Evolutionary conservation across 2,329 filamentous ascomycete species (phyloP).

Genomic region (Penicillium italicum): DNA sequence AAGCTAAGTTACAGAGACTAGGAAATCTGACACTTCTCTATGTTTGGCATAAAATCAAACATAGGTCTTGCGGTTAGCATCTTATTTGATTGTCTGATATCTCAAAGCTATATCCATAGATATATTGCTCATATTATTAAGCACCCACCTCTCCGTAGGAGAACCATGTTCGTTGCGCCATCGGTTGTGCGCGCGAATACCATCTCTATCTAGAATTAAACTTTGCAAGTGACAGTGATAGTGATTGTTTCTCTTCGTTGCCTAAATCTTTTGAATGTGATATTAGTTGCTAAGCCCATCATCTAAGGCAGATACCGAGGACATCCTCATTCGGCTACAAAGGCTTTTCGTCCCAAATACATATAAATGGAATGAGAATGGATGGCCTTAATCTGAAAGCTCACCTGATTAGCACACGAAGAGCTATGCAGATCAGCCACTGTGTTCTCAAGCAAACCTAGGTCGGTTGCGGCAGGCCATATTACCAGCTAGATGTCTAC

Average conservation of each 20-base stretch:
- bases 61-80: too few species aligned
- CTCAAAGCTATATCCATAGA: too few species aligned
- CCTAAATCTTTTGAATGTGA: background rate
- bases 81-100: too few species aligned
- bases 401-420: conserved; percentile 1
- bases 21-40: too few species aligned
- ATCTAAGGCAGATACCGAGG: background rate
- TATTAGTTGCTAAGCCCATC: background rate
- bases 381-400: background rate
- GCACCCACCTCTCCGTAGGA: too few species aligned
- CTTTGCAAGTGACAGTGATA: background rate
- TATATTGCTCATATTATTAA: too few species aligned
- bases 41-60: too few species aligned
- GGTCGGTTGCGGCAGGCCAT: background rate
- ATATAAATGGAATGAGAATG: background rate
- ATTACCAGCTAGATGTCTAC: background rate
- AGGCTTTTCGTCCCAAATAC: background rate
- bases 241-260: background rate
- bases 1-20: too few species aligned
- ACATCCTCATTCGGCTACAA: background rate
- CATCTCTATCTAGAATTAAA: background rate
- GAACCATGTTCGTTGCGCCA: too few species aligned
- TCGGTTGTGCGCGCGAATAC: background rate
- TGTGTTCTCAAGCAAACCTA: background rate
- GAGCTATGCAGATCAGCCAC: background rate